A percentile compares a stretch with the other conserved stretches of the same genome.
These are phyloP conservation scores for Salix dunnii DNA, from an alignment of 345 rosid genomes.

Conservation along the genomic window DNA sequence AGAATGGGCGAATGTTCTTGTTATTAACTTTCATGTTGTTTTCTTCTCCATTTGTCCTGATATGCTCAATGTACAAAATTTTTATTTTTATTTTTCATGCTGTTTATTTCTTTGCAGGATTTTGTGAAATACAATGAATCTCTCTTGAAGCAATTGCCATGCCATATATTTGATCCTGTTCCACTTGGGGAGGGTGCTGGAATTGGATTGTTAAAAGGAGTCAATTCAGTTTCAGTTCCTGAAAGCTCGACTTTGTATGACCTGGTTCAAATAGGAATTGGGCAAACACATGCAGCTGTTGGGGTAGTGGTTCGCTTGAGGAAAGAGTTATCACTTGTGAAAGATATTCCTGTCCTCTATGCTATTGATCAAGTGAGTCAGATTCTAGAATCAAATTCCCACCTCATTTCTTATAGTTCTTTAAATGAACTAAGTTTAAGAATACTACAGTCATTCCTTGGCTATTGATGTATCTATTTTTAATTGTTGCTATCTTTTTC, in stretches of 20 bases:
- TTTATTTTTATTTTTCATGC: conserved; percentile 6
- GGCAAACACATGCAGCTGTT: conserved; percentile 81
- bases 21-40: background rate
- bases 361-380: conserved; percentile 90
- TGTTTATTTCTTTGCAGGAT: conserved; percentile 43
- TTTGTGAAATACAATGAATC: conserved; percentile 66
- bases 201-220: conserved; percentile 82
- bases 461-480: conserved; percentile 1
- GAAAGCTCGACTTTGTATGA: conserved; percentile 73
- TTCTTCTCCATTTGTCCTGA: background rate
- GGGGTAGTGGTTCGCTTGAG: conserved; percentile 76
- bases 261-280: conserved; percentile 70
- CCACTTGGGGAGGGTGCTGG: conserved; percentile 93
- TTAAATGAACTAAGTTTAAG: background rate
- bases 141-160: conserved; percentile 53
- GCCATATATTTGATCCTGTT: conserved; percentile 73
- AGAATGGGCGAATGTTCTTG: background rate
- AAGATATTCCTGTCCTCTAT: conserved; percentile 81
- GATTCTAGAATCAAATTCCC: background rate
- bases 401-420: background rate
- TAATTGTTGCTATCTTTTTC: conserved; percentile 27
- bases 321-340: conserved; percentile 81
- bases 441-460: background rate
- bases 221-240: conserved; percentile 54
- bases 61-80: background rate